These are phyloP conservation scores for Pelagomonas calceolata DNA, from an alignment of 108 stramenopile genomes.

Conservation along the genomic window DNA sequence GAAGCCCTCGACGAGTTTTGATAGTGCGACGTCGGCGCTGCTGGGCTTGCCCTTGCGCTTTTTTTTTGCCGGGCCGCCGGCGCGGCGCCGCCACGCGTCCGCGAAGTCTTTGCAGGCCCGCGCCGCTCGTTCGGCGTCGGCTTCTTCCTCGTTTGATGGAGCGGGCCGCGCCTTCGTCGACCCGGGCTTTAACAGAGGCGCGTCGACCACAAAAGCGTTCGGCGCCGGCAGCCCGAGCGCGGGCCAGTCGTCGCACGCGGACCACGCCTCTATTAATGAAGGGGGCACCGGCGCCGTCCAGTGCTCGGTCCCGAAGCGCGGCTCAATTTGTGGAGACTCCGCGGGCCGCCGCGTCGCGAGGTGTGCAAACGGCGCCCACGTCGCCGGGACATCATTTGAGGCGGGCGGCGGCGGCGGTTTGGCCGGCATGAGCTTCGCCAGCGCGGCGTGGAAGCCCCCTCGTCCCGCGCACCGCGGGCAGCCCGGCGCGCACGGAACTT, in stretches of 20 bases:
- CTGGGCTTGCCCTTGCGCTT: neutral
- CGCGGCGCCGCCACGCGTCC: neutral
- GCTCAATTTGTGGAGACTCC: neutral
- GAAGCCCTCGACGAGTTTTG: neutral
- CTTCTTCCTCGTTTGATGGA: neutral
- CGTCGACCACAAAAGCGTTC: neutral
- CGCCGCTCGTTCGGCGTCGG: neutral
- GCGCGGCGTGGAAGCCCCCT: neutral
- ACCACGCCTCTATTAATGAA: neutral
- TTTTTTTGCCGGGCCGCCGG: neutral
- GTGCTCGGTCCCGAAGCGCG: neutral
- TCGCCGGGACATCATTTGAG: too few relatives aligned
- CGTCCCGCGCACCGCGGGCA: neutral
- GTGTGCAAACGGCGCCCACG: too few relatives aligned
- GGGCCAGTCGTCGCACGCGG: neutral
- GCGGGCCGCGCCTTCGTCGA: neutral
- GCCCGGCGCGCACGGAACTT: neutral
- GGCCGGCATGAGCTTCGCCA: neutral
- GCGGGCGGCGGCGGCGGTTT: neutral
- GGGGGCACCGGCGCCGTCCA: neutral
- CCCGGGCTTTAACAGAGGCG: neutral
- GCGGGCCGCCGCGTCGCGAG: too few relatives aligned
- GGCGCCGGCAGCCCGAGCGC: neutral
- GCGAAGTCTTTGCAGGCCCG: neutral
- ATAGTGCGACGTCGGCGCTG: neutral